Percentiles rank a stretch among this genome's conserved stretches.
Conservation (phyloP, 805 yeast genomes). For the Torulaspora franciscae region DNA sequence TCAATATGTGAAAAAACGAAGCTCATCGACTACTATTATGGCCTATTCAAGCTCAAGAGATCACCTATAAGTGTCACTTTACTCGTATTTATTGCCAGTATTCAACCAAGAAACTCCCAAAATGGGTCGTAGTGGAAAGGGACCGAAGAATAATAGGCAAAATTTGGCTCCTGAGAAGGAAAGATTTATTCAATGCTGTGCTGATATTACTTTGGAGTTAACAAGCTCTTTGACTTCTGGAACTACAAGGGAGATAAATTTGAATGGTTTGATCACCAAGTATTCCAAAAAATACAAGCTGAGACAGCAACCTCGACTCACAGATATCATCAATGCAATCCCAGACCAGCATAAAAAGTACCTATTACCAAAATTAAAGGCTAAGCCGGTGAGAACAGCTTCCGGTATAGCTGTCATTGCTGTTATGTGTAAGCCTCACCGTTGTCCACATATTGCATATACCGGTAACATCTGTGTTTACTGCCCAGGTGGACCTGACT, state of each 20-base stretch:
- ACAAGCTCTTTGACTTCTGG: conserved; percentile 70
- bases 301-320: conserved; percentile 86
- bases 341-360: conserved; percentile 95
- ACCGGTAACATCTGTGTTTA: conserved; percentile 98
- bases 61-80: no score
- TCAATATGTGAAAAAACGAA: conserved; percentile 1
- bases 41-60: background rate
- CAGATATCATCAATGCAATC: conserved; percentile 90
- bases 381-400: conserved; percentile 98
- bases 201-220: conserved; percentile 82
- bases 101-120: background rate
- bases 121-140: conserved; percentile 38
- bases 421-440: conserved; percentile 98
- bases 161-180: conserved; percentile 88
- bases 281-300: conserved; percentile 86
- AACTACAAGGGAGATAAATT: conserved; percentile 48
- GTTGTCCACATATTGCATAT: conserved; percentile 98
- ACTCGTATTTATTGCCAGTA: no score
- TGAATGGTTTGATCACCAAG: conserved; percentile 83
- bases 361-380: conserved; percentile 85
- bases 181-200: conserved; percentile 85
- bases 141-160: conserved; percentile 45
- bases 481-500: conserved; percentile 99
- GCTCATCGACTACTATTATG: conserved; percentile 5
- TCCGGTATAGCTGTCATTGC: conserved; percentile 99